phyloP scores from a whole-genome alignment of 139 green algal genomes.

The Chlamydomonas incerta region DNA sequence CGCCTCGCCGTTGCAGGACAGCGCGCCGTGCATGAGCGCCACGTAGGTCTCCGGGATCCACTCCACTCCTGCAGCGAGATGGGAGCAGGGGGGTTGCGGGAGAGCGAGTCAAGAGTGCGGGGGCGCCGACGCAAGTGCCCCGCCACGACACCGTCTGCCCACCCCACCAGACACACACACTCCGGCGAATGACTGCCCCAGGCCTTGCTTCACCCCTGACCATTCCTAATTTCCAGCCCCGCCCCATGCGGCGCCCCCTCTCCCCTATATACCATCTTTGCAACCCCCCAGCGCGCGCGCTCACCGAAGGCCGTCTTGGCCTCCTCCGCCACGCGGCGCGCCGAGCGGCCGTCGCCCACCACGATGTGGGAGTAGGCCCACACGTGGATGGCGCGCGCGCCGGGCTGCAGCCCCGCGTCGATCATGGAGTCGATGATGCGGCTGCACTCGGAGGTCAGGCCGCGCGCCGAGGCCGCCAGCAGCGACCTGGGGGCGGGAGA shows the following conservation, averaged over 20 bases:
- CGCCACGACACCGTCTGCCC: too few species aligned
- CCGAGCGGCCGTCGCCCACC: slow-evolving; percentile 28
- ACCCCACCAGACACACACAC: too few species aligned
- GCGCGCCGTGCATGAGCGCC: slow-evolving; percentile 28
- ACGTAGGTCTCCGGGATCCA: slow-evolving; percentile 42
- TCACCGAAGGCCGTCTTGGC: slow-evolving; percentile 15
- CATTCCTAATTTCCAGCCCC: too few species aligned
- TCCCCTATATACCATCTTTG: too few species aligned
- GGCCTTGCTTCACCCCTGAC: too few species aligned
- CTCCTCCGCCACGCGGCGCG: slow-evolving; percentile 24
- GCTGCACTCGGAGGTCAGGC: slow-evolving; percentile 12
- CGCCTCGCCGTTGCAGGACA: background rate
- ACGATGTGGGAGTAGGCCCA: slow-evolving; percentile 48
- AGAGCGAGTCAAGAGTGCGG: too few species aligned
- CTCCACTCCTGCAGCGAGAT: background rate
- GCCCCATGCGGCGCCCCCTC: too few species aligned
- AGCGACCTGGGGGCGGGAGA: too few species aligned
- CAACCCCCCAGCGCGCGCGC: background rate
- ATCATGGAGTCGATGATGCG: slow-evolving; percentile 38
- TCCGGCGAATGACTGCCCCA: too few species aligned
- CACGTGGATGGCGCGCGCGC: slow-evolving; percentile 50
- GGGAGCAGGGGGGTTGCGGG: too few species aligned
- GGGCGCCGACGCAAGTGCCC: too few species aligned
- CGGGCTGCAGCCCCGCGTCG: slow-evolving; percentile 46
- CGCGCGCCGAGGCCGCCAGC: slow-evolving; percentile 9